A percentile compares a stretch with the other conserved stretches of the same genome.
Conservation (phyloP, 2,329 filamentous ascomycete species). For the Emericellopsis atlantica region DNA sequence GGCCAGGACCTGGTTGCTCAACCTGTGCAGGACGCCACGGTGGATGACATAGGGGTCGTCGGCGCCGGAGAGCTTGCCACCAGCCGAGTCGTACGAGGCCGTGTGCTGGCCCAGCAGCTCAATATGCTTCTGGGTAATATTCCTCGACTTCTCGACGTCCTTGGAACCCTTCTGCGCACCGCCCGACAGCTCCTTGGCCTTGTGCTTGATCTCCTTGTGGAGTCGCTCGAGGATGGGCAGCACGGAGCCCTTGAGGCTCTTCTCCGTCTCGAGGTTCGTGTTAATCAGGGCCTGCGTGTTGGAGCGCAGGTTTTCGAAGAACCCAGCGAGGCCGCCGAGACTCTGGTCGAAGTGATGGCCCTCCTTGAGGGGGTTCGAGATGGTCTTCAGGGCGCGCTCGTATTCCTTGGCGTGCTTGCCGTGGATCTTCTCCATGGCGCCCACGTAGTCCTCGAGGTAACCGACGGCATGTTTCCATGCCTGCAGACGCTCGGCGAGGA, state of each 20-base stretch:
- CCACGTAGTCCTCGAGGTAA: conserved; percentile 84
- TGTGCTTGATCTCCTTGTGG: conserved; percentile 94
- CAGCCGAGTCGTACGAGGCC: conserved; percentile 64
- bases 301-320: conserved; percentile 87
- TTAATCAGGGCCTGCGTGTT: conserved; percentile 90
- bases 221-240: conserved; percentile 81
- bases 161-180: conserved; percentile 79
- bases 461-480: conserved; percentile 93
- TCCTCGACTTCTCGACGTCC: conserved; percentile 80
- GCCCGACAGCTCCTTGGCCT: conserved; percentile 74
- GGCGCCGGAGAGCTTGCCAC: conserved; percentile 54
- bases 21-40: conserved; percentile 67
- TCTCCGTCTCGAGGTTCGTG: conserved; percentile 81
- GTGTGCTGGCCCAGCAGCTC: conserved; percentile 83
- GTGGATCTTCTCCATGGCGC: conserved; percentile 74
- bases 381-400: conserved; percentile 87
- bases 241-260: conserved; percentile 75
- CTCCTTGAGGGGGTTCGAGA: conserved; percentile 75
- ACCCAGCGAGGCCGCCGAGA: conserved; percentile 73
- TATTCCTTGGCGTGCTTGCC: conserved; percentile 84
- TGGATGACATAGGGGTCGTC: conserved; percentile 85
- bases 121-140: conserved; percentile 85
- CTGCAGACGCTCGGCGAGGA: conserved; percentile 77
- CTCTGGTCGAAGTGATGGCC: conserved; percentile 88
- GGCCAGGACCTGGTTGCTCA: conserved; percentile 83